Base-by-base conservation (phyloP, 129 eudicot genomes). In the Centrapalus pauciflorus region DNA sequence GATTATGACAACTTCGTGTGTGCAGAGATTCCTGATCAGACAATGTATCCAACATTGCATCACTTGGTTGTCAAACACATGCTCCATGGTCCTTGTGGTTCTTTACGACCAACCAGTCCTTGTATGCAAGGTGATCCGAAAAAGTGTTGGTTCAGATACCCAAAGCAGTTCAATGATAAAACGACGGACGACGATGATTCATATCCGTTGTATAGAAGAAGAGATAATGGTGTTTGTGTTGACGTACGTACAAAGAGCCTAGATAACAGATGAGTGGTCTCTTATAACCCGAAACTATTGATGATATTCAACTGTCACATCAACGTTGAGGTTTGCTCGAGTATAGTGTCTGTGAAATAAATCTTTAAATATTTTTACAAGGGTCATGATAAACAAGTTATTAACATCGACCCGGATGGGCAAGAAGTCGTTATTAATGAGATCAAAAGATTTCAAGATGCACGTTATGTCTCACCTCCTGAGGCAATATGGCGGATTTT, bases 241-340 rank as follows among this genome's bases (percentile, higher is more conserved):
- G 0, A 2, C 0, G 56, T 69, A 1, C 28, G 71, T 7, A 17
- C 25, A 5, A 20, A 3, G 0, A 0, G 0, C 0, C 28, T 74
- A 0, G 64, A 79, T 20, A 74, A 79, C 25, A 32, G 52, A 14
- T 75, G 67, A 67, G 81, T 80, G 0, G 59, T 76, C 0, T 78
- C 81, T 1, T 80, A 75, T 26, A 66, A 64, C 19, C 81, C 75
- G 0, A 46, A 17, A 4, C 20, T 75, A 3, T 14, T 71, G 0
- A 12, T 17, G 8, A 55, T 43, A 51, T 74, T 14, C 59, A 37
- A 74, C 25, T 79, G 80, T 27, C 84, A 74, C 20, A 73, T 68
- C 11, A 77, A 77, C 45, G 73, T 79, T 2, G 79, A 73, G 26
- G 49, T 60, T 1, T 72, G 76, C 29, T 66, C 72, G 0, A 29